Percentiles rank a stretch among this genome's conserved stretches.
These are phyloP conservation scores for Coemansia sp. DNA, from an alignment of 192 early-diverging fungal species.

Conservation along the genomic window DNA sequence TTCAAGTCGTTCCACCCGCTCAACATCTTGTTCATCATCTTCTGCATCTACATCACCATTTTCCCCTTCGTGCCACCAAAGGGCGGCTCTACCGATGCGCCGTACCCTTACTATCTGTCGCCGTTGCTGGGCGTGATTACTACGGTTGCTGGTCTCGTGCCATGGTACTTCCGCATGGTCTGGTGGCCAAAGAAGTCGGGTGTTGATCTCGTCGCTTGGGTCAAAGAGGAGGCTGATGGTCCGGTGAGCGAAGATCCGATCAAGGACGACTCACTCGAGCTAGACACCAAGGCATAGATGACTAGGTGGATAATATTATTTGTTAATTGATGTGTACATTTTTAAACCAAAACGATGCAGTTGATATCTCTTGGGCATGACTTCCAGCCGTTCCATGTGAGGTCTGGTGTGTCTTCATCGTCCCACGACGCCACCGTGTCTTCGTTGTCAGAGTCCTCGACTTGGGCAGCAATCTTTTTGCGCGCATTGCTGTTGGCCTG, in stretches of 20 bases:
- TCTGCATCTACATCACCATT: conserved; percentile 57
- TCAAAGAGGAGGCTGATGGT: conserved; percentile 23
- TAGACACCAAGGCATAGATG: conserved; percentile 1
- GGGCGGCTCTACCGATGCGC: conserved; percentile 9
- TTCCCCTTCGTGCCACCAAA: conserved; percentile 62
- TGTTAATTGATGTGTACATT: conserved; percentile 13
- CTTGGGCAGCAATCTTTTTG: conserved; percentile 15
- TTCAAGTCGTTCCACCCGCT: conserved; percentile 58
- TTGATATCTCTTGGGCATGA: conserved; percentile 24
- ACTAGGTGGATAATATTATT: background rate
- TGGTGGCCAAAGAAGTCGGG: conserved; percentile 52
- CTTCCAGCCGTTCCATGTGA: conserved; percentile 27
- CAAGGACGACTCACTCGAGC: conserved; percentile 3
- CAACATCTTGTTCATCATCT: conserved; percentile 58
- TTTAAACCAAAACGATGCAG: conserved; percentile 36
- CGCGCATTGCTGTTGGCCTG: conserved; percentile 15
- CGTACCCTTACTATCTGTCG: conserved; percentile 57
- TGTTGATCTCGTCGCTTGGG: conserved; percentile 32
- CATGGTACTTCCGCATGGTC: conserved; percentile 57
- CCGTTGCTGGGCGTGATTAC: conserved; percentile 55
- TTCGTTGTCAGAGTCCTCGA: background rate
- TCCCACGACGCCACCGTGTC: conserved; percentile 6
- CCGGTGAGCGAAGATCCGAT: background rate
- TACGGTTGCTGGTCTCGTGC: conserved; percentile 37
- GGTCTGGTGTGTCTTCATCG: background rate